Evolutionary conservation across 129 eudicot species (phyloP).

Genomic region (Oenanthe sinensis): DNA sequence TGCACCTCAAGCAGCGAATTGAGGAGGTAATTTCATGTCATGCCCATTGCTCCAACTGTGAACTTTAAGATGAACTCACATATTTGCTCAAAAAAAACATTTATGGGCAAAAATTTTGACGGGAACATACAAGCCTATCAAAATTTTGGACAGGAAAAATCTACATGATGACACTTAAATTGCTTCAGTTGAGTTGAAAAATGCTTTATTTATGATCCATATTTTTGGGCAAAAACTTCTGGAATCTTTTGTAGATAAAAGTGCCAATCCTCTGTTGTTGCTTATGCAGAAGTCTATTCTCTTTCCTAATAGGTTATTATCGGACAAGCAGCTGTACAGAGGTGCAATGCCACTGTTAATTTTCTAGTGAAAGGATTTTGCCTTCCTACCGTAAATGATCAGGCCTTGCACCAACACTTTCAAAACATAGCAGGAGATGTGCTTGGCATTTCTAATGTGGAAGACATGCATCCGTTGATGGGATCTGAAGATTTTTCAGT

Average conservation of each 20-base stretch:
- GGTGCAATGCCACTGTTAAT: slow-evolving; percentile 80
- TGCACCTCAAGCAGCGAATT: slow-evolving; percentile 71
- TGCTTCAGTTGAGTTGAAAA: not conserved
- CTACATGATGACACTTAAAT: not conserved
- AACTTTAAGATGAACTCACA: not conserved
- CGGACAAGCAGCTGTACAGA: slow-evolving; percentile 83
- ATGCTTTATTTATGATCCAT: not conserved
- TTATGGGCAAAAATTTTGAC: not conserved
- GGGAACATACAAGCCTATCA: not conserved
- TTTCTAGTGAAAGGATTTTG: slow-evolving; percentile 42
- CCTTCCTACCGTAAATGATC: slow-evolving; percentile 68
- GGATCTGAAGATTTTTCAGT: slow-evolving; percentile 89
- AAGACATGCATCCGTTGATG: slow-evolving; percentile 59
- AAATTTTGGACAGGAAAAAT: no score
- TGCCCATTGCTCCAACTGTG: not conserved
- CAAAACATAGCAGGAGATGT: slow-evolving; percentile 48
- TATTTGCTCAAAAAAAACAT: not conserved
- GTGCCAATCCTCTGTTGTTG: not conserved
- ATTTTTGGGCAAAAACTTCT: not conserved
- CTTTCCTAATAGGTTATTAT: slow-evolving; percentile 50
- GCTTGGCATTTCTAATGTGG: slow-evolving; percentile 52
- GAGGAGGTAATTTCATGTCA: slow-evolving; percentile 55
- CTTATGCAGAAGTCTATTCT: slow-evolving; percentile 5
- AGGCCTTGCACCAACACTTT: slow-evolving; percentile 50
- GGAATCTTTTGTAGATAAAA: not conserved